Base-by-base conservation (phyloP, 2,329 filamentous ascomycete species). In the Malbranchea zuffiana region DNA sequence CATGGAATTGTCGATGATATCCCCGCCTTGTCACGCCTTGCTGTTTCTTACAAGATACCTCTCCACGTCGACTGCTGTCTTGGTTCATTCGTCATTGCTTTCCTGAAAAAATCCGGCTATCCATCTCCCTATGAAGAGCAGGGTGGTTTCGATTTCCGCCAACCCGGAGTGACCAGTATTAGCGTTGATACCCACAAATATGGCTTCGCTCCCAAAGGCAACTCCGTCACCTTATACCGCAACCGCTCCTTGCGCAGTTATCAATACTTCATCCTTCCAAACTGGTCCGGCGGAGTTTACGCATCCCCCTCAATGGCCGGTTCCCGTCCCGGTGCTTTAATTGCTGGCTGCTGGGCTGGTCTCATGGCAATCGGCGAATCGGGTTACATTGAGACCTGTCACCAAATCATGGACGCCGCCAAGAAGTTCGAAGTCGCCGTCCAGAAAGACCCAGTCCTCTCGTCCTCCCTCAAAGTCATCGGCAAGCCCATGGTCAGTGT, bases 1-100 rank as follows among this genome's bases (percentile, higher is more conserved):
- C 90, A 98, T 57, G 90, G 90, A 43, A 93, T 98, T 55, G 90
- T 98, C 46, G 90, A 98, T 60, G 86, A 96, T 59, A 95, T 98
- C 49, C 65, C 81, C 1, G 74, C 75, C 1, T 75, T 98, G 27
- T 94, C 87, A 38, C 80, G 78, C 42, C 72, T 98, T 4, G 90
- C 90, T 0, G 55, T 81, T 21, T 78, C 78, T 53, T 79, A 82
- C 55, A 81, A 79, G 53, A 68, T 95, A 16, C 87, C 86, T 12
- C 74, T 98, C 7, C 90, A 98, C 58, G 88, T 98, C 34, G 90
- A 98, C 66, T 96, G 90, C 72, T 98, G 90, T 56, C 74, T 98
- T 12, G 90, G 90, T 25, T 95, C 86, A 2, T 96, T 98, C 69
- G 71, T 98, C 31, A 76, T 98, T 29, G 86, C 90, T 1, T 85